These are phyloP conservation scores for Selenicereus undatus DNA, from an alignment of 148 eudicot species.

Conservation along the genomic window DNA sequence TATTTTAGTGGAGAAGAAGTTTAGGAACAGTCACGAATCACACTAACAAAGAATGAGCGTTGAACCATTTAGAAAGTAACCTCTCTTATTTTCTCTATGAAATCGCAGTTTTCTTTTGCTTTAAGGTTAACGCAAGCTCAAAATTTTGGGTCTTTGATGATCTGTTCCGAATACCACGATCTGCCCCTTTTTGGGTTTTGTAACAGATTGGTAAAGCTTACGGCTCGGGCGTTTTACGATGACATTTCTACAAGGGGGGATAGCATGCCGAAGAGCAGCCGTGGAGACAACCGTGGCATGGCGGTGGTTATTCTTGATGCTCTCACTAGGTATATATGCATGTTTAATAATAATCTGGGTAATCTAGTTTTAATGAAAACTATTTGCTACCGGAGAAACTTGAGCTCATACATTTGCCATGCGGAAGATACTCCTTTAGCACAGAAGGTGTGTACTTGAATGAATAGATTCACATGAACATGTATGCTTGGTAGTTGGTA, in stretches of 20 bases:
- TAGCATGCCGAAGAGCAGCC: constrained; percentile 64
- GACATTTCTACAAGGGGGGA: constrained; percentile 81
- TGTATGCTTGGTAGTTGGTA: background rate
- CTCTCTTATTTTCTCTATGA: background rate
- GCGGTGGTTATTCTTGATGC: constrained; percentile 97
- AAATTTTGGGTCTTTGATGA: background rate
- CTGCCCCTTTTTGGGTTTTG: background rate
- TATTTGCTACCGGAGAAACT: too few species aligned
- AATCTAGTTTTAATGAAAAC: too few species aligned
- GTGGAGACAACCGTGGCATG: constrained; percentile 86
- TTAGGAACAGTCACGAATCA: too few species aligned
- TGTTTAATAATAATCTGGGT: background rate
- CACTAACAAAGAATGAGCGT: too few species aligned
- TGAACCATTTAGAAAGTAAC: background rate
- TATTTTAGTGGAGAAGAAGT: too few species aligned
- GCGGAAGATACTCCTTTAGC: background rate
- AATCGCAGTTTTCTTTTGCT: background rate
- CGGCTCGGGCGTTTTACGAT: constrained; percentile 91
- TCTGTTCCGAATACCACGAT: background rate
- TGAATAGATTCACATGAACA: background rate
- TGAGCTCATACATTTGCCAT: background rate
- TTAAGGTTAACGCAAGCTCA: background rate
- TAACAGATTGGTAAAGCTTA: constrained; percentile 78
- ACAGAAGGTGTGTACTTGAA: too few species aligned
- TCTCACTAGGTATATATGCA: constrained; percentile 55